Base-by-base conservation (phyloP, 2,329 filamentous ascomycete genomes). In the Chalaropsis thielavioides region DNA sequence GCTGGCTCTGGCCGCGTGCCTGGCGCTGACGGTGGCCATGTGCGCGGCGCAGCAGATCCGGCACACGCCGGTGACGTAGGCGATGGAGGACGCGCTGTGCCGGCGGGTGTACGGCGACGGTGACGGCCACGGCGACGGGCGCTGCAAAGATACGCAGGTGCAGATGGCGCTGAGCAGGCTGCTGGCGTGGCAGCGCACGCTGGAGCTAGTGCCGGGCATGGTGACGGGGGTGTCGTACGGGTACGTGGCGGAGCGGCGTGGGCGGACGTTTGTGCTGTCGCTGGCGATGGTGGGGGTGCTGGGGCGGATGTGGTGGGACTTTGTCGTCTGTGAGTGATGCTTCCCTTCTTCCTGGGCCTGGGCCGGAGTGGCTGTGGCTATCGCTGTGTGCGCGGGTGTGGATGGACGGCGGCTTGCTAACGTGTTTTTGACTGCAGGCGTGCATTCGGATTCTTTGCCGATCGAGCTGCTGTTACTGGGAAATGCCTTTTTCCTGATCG, bases 201-300 rank as follows among this genome's bases (percentile, higher is more conserved):
- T 61, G 17, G 63, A 65, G n/a, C 15, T 65, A 43, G 24, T 65
- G 19, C 63, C 63, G 2, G 63, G 63, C 2, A n/a, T 65, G 6
- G 6, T 51, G 15, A 61, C 58, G 1, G 58, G 56, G 15, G 63
- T 65, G 22, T 19, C 56, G 19, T 65, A 65, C 19, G 63, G 63
- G 17, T 27, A 61, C 1, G 27, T 65, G 11, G 63, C 63, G 13
- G 56, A 65, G 35, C 41, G 44, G n/a, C 19, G 17, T 31, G 56
- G 63, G 13, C 40, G 54, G 1, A 38, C 22, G 43, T 41, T 38
- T 24, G 58, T 61, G 8, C 7, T 65, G 10, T 35, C 27, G 22
- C 35, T 65, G 13, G 63, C 63, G 7, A 22, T 51, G 24, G 4
- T 22, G 17, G 63, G 63, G 17, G 27, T 61, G 19, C 17, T 54